A percentile compares a stretch with the other conserved stretches of the same genome.
Evolutionary conservation across 2,329 filamentous ascomycete genomes (phyloP).

Genomic region (Exophiala viscosa): DNA sequence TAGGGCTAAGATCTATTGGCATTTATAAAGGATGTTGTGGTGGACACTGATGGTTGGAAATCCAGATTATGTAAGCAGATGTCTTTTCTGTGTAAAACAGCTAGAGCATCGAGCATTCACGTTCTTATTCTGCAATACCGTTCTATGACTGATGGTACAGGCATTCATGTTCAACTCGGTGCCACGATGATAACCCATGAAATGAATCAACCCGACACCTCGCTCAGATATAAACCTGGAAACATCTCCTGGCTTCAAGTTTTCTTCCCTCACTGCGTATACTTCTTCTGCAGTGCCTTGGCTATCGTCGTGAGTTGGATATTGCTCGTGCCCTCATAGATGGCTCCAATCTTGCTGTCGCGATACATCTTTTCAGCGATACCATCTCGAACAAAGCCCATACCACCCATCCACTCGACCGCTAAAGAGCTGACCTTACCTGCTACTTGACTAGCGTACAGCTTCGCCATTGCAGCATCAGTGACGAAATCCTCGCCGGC

Average conservation of each 20-base stretch:
- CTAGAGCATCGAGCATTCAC: too few species aligned
- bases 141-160: too few species aligned
- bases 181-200: too few species aligned
- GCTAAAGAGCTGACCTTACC: slow-evolving; percentile 79
- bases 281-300: slow-evolving; percentile 66
- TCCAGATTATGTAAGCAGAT: not conserved
- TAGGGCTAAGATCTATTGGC: too few species aligned
- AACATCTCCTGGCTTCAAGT: too few species aligned
- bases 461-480: slow-evolving; percentile 97
- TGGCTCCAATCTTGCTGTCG: slow-evolving; percentile 97
- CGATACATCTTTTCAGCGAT: slow-evolving; percentile 97
- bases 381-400: slow-evolving; percentile 96
- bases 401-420: slow-evolving; percentile 98
- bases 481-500: slow-evolving; percentile 90
- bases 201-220: not conserved
- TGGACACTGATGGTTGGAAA: not conserved
- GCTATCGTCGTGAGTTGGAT: slow-evolving; percentile 69
- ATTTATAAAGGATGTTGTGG: too few species aligned
- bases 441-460: slow-evolving; percentile 90
- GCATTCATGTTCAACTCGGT: too few species aligned
- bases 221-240: not conserved
- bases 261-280: slow-evolving; percentile 48
- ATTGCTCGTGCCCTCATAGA: slow-evolving; percentile 79
- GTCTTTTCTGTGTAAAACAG: too few species aligned
- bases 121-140: too few species aligned